Base-by-base conservation (phyloP, 805 yeast genomes). In the Yarrowia sp. region DNA sequence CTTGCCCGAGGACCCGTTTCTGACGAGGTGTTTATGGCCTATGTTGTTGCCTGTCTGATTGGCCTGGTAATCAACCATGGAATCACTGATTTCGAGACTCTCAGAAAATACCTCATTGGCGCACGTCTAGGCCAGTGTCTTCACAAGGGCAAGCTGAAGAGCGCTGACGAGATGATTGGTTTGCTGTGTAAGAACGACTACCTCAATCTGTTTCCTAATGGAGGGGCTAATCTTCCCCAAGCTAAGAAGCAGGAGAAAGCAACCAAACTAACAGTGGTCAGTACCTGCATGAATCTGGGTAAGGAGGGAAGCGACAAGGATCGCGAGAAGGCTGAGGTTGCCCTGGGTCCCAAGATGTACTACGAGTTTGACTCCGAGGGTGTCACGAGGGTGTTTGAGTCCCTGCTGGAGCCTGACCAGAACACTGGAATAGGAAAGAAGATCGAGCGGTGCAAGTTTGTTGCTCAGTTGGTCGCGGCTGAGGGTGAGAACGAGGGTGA, bases 301-400 rank as follows among this genome's bases (percentile, higher is more conserved):
- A 43, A 32, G 12, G 65, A 52, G 8, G 52, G 19, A 19, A 19
- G 19, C 19, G 19, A 59, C 2, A 32, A 16, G 3, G 65, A 59
- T 16, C 8, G 52, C 3, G 52, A 45, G 26, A 59, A 59, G 52
- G 52, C 52, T 1, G 65, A 59, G 65, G 14, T 59, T 14, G 36
- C 19, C 12, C 52, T 59, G 16, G 65, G 65, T 3, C 65, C 65
- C 9, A 43, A 45, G 32, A 59, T 59, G 65, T 59, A 59, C 65
- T 35, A 45, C 65, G 65, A 59, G 42, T 59, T 59, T 10, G 8
- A n/a, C 38, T 41, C 65, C 11, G 8, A 32, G 8, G 32, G 35
- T 0, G 65, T 59, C 26, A 8, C 32, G 19, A 14, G 26, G 41
- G 64, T 56, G 40, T 56, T 42, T 11, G 16, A 26, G 26, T 9